phyloP scores from a whole-genome alignment of 2,329 filamentous ascomycete genomes.

The Fusarium sp. region DNA sequence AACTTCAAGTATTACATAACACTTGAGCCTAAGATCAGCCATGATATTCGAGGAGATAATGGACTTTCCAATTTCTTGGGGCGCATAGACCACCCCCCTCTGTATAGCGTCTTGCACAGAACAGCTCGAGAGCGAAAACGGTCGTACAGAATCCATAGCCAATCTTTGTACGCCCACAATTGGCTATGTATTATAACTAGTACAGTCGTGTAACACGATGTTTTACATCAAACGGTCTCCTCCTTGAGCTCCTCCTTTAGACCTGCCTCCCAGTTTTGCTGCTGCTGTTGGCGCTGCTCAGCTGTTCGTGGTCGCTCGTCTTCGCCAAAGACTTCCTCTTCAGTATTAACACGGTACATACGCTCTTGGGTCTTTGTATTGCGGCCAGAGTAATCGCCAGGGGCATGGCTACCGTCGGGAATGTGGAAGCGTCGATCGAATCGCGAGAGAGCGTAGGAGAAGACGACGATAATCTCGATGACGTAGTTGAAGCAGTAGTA shows the following conservation, averaged over 20 bases:
- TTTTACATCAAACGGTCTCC: constrained; percentile 28
- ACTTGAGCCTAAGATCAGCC: not conserved
- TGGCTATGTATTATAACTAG: constrained; percentile 1
- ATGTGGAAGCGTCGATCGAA: constrained; percentile 81
- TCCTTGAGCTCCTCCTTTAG: constrained; percentile 29
- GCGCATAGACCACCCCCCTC: not conserved
- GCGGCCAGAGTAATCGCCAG: constrained; percentile 57
- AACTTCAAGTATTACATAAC: not conserved
- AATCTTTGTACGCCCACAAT: not conserved
- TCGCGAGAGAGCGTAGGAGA: constrained; percentile 70
- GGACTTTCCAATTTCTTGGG: not conserved
- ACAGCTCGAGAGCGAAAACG: not conserved
- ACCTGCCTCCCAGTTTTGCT: constrained; percentile 31
- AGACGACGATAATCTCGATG: constrained; percentile 75
- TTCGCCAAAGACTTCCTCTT: constrained; percentile 39
- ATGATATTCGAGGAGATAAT: not conserved
- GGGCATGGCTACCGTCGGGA: constrained; percentile 71
- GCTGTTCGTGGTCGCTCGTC: constrained; percentile 34
- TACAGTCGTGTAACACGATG: not conserved
- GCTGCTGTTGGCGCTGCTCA: constrained; percentile 24
- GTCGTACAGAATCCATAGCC: not conserved
- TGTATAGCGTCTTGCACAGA: not conserved
- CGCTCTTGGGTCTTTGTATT: constrained; percentile 13
- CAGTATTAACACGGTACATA: constrained; percentile 31
- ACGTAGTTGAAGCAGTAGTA: constrained; percentile 85